A percentile compares a stretch with the other conserved stretches of the same genome.
phyloP scores from a whole-genome alignment of 2,329 filamentous ascomycete species.

The Neopestalotiopsis sp. region DNA sequence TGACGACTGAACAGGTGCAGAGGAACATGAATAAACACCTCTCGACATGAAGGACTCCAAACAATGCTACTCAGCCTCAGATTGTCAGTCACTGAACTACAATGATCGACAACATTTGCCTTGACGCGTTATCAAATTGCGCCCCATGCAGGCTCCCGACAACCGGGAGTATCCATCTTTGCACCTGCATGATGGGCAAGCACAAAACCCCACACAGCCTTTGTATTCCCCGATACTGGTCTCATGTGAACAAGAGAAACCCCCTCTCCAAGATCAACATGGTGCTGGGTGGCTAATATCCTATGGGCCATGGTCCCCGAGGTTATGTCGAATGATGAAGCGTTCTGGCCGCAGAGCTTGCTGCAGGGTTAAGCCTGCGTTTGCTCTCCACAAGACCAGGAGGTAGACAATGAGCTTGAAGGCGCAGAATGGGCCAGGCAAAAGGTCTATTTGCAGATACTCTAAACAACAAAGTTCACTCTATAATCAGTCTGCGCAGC shows the following conservation, averaged over 20 bases:
- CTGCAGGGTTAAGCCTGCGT: too few relatives aligned
- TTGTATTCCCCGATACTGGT: neutral
- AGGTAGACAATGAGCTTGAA: too few relatives aligned
- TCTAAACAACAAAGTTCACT: too few relatives aligned
- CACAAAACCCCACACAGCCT: neutral
- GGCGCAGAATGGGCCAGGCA: too few relatives aligned
- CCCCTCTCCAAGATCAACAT: neutral
- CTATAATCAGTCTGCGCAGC: neutral
- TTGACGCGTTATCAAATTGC: neutral
- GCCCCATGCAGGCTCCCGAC: neutral
- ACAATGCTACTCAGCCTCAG: too few relatives aligned
- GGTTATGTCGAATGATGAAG: too few relatives aligned
- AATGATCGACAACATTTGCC: neutral
- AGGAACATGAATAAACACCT: too few relatives aligned
- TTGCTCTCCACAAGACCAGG: too few relatives aligned
- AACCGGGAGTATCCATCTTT: neutral
- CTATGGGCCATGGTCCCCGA: neutral
- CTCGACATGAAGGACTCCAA: too few relatives aligned
- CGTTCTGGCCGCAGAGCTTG: too few relatives aligned
- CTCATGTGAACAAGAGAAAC: neutral
- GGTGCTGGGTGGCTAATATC: neutral
- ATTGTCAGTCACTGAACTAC: neutral
- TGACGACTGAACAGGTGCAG: too few relatives aligned
- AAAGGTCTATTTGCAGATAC: too few relatives aligned
- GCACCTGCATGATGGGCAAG: neutral